These are phyloP conservation scores for Botrytis paeoniae DNA, from an alignment of 2,329 filamentous ascomycete species.

Conservation along the genomic window DNA sequence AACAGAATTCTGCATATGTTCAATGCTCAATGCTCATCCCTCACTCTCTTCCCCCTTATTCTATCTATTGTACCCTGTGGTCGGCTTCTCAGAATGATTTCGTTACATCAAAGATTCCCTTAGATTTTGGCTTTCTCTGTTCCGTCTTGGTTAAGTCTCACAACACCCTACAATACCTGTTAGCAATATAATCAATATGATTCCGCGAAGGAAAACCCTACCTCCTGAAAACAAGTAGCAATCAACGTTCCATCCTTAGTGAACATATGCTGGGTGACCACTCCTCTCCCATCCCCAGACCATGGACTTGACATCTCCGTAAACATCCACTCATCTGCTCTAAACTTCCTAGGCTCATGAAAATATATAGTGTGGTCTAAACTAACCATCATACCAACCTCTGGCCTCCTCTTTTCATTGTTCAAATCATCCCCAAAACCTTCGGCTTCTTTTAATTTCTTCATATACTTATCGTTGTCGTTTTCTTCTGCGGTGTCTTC, in stretches of 20 bases:
- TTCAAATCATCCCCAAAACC: slow-evolving; percentile 45
- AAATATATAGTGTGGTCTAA: slow-evolving; percentile 74
- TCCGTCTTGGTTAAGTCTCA: slow-evolving; percentile 33
- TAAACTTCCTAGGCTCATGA: slow-evolving; percentile 56
- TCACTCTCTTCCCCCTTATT: too few species aligned
- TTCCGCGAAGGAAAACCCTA: slow-evolving; percentile 18
- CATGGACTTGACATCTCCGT: slow-evolving; percentile 78
- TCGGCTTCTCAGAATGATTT: not conserved
- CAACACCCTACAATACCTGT: slow-evolving; percentile 31
- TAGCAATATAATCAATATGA: slow-evolving; percentile 14
- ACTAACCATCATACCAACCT: slow-evolving; percentile 81
- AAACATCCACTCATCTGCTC: slow-evolving; percentile 74
- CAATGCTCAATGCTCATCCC: not conserved
- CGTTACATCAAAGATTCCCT: not conserved
- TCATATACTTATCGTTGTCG: slow-evolving; percentile 51
- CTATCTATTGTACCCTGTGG: not conserved
- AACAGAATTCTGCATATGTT: not conserved
- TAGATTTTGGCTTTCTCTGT: slow-evolving; percentile 21
- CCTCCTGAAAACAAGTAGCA: slow-evolving; percentile 80
- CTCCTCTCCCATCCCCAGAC: slow-evolving; percentile 72
- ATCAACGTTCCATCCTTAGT: slow-evolving; percentile 67
- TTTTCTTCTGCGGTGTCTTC: slow-evolving; percentile 17
- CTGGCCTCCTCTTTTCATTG: slow-evolving; percentile 50
- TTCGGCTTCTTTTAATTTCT: slow-evolving; percentile 39
- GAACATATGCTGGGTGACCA: slow-evolving; percentile 75